Evolutionary conservation across 176 grass and related monocot genomes (phyloP), one percentile per base, ranked within the genome.

Genomic region (Cocos nucifera): DNA sequence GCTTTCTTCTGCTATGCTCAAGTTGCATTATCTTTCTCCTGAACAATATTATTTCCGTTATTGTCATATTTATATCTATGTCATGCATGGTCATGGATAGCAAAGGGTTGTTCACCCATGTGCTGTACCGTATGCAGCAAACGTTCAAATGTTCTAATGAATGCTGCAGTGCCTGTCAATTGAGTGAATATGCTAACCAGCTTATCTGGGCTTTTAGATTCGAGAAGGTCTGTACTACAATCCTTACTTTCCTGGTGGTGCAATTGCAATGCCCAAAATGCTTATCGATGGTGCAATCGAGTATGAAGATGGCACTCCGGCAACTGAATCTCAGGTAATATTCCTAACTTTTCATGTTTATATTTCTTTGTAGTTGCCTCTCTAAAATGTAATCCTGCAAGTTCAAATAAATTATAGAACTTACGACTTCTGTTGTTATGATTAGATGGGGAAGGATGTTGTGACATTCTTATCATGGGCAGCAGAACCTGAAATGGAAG

Each of bases 241-340:
- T n/a, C 57, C 83, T 16, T 75, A 68, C 77, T 59, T 22, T 29
- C 6, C 48, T 24, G 24, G 15, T 22, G 35, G 17, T n/a, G 94
- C 88, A 70, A 98, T 98, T 80, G 94, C 94, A 73, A 98, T 98
- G 94, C 94, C 94, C 19, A 86, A 98, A 81, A 98, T 98, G 94
- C 94, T 98, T 79, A 98, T 81, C 1, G 94, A 98, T 83, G 94
- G 74, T 65, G 78, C 88, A 76, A 29, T 98, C 19, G 88, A 98
- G 68, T 98, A 98, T 49, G 94, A 98, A 80, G 94, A 98, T 83
- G 87, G 82, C 64, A 80, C 76, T 77, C 87, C 87, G 71, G 82
- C 87, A 77, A 93, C 94, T 72, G 88, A 99, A 81, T 76, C 94
- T 70, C 94, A 99, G 82, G 94, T 77, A 78, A 67, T 29, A 1